A percentile compares a stretch with the other conserved stretches of the same genome.
Evolutionary conservation across 1,284 basidiomycete genomes (phyloP).

Genomic region (Ceratorhiza oryzae-sativae): DNA sequence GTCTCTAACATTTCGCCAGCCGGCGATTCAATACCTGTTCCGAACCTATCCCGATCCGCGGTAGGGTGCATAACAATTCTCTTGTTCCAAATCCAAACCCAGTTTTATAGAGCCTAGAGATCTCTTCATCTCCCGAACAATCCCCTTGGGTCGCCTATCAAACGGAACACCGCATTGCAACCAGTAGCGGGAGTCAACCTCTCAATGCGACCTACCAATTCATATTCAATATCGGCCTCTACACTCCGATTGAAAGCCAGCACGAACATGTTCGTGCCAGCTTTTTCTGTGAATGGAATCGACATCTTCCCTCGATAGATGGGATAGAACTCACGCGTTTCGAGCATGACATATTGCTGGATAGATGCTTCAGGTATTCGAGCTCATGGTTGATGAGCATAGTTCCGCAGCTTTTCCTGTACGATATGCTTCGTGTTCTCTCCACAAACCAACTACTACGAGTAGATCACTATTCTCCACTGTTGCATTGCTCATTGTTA

Average conservation of each 20-base stretch:
- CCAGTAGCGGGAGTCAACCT: neutral
- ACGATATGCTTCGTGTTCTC: constrained; percentile 9
- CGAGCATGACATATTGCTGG: constrained; percentile 1
- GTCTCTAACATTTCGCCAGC: too few relatives aligned
- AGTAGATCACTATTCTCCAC: neutral
- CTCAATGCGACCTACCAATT: constrained; percentile 1
- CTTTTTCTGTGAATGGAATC: constrained; percentile 13
- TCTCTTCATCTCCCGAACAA: neutral
- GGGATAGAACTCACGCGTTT: neutral
- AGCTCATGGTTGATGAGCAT: neutral
- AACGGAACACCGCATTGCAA: neutral
- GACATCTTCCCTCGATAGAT: neutral
- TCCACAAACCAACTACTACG: too few relatives aligned
- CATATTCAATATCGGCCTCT: constrained; percentile 5
- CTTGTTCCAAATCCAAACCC: neutral
- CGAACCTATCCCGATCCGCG: neutral
- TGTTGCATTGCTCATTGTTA: constrained; percentile 1
- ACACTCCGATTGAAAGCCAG: neutral
- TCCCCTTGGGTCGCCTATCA: neutral
- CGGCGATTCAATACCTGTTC: too few relatives aligned
- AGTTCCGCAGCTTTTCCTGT: constrained; percentile 1
- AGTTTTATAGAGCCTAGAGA: neutral
- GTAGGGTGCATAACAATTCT: neutral
- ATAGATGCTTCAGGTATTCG: constrained; percentile 2
- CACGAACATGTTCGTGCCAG: neutral